These are phyloP conservation scores for Xylaria curta DNA, from an alignment of 495 filamentous ascomycete genomes.

Conservation along the genomic window DNA sequence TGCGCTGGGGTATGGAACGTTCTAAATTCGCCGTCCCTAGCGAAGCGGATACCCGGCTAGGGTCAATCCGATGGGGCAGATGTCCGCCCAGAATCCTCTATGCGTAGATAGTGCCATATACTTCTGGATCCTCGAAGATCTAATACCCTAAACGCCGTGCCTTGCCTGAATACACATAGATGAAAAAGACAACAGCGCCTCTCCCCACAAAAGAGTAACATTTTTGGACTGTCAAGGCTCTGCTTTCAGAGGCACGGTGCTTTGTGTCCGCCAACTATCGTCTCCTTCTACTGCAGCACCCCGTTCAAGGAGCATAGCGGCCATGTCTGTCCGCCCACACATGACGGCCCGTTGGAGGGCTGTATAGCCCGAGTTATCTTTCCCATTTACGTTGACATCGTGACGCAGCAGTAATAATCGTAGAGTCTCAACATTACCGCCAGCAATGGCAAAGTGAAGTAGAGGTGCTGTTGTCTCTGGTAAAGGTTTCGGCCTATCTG, in stretches of 20 bases:
- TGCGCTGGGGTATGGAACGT: constrained; percentile 2
- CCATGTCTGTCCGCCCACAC: constrained; percentile 42
- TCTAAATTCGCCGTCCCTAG: constrained; percentile 8
- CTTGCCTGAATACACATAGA: constrained; percentile 2
- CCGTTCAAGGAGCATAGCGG: constrained; percentile 40
- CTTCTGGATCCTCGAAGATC: neutral
- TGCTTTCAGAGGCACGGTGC: neutral
- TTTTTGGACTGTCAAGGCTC: constrained; percentile 8
- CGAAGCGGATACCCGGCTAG: constrained; percentile 15
- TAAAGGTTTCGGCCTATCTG: constrained; percentile 34
- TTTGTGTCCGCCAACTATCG: constrained; percentile 18
- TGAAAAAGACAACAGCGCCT: neutral
- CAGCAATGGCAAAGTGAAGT: constrained; percentile 41
- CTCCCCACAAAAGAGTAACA: neutral
- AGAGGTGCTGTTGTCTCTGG: constrained; percentile 43
- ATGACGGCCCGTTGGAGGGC: constrained; percentile 41
- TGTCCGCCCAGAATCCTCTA: constrained; percentile 7
- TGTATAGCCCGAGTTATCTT: constrained; percentile 40
- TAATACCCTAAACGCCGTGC: constrained; percentile 20
- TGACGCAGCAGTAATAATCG: constrained; percentile 38
- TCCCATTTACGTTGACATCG: constrained; percentile 39
- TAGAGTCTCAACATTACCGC: constrained; percentile 39
- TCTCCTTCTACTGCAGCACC: constrained; percentile 39
- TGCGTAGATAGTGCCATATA: neutral
- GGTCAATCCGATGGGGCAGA: constrained; percentile 17